Base-by-base conservation (phyloP, 148 eudicot genomes). In the Selenicereus undatus region DNA sequence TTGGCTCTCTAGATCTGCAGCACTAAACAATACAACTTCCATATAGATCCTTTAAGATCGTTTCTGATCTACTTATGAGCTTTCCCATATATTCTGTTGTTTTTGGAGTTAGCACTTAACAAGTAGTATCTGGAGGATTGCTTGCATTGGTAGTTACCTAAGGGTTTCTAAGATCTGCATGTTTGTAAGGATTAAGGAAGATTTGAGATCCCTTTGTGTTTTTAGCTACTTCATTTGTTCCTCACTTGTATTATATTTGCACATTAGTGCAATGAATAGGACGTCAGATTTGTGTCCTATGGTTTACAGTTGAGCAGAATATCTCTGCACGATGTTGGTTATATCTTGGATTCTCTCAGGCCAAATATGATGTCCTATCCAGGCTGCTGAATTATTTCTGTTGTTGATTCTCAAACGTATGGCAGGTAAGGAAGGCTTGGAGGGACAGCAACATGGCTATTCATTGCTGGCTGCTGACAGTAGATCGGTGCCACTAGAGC, bases 361-460 rank as follows among this genome's bases (percentile, higher is more conserved):
- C 13, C 77, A 74, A 42, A 20, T 26, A 54, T 54, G 20, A 56
- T 56, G n/a, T 39, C 2, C 62, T 45, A 51, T 58, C 4, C 65
- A 32, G 62, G 45, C 62, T 30, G 76, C 35, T 76, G 60, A n/a
- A 35, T 81, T 50, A 18, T 71, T n/a, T 83, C 75, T 39, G 43
- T 24, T 51, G 54, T 85, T 78, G 85, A 81, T 65, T 78, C 39
- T 86, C 51, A 45, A 58, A 73, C 73, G 42, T 81, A 81, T 88
- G 82, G 79, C 90, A 95, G 98, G 98, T 82, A 88, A 82, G 62
- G 90, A 88, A 77, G 87, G 82, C 78, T 84, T 82, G 65, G 87
- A 85, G 69, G 85, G 83, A 18, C 91, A 83, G 32, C 91, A 85
- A 74, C 87, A 86, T 83, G 82, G 82, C 62, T 92, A 89, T 62